Evolutionary conservation across 2,329 filamentous ascomycete species (phyloP).

Genomic region (Clarireedia homoeocarpa): DNA sequence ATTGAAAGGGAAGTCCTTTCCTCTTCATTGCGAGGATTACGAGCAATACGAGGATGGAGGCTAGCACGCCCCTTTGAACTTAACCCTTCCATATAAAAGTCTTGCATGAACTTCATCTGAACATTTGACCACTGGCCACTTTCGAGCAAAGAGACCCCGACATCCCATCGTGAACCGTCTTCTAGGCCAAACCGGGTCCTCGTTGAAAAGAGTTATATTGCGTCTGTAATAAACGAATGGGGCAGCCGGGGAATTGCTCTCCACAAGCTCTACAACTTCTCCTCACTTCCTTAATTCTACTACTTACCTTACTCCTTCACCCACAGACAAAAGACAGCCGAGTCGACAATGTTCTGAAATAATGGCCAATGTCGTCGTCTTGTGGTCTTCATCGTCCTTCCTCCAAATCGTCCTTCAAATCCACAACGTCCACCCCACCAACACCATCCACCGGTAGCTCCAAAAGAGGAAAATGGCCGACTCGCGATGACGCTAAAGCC

Average conservation of each 20-base stretch:
- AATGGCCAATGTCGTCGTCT: conserved; percentile 2
- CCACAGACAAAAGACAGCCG: not conserved
- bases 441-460: not conserved
- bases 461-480: not conserved
- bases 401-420: not conserved
- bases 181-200: too few relatives aligned
- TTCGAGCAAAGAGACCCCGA: not conserved
- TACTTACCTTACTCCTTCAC: not conserved
- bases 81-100: not conserved
- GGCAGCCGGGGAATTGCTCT: not conserved
- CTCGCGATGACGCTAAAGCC: not conserved
- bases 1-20: too few relatives aligned
- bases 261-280: not conserved
- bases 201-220: not conserved
- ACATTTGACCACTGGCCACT: not conserved
- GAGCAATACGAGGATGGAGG: not conserved
- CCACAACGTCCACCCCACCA: not conserved
- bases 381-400: not conserved
- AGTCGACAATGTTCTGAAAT: not conserved
- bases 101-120: conserved; percentile 9
- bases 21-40: too few relatives aligned
- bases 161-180: not conserved
- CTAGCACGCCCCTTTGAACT: not conserved
- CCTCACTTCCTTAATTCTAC: not conserved
- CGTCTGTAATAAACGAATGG: not conserved